Percentiles rank a stretch among this genome's conserved stretches.
Evolutionary conservation across 2,329 filamentous ascomycete species (phyloP).

Genomic region (Phaeophleospora eucalypticola): DNA sequence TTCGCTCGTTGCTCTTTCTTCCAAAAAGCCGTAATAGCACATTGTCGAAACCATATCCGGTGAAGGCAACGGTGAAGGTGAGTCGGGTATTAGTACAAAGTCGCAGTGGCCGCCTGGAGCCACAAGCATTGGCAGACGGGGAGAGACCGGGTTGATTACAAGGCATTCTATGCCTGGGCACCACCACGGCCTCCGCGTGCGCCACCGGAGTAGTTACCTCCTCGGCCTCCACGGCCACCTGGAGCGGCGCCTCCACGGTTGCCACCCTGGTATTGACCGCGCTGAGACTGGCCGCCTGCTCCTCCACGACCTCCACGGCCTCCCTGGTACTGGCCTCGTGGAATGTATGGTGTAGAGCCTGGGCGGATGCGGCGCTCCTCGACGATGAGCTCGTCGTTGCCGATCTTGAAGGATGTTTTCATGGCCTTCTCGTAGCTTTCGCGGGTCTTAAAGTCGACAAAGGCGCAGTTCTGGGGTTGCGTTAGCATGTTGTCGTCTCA

Average conservation of each 20-base stretch:
- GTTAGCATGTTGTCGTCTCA: constrained; percentile 7
- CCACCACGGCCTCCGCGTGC: not conserved
- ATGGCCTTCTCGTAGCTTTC: constrained; percentile 81
- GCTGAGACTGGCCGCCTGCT: constrained; percentile 18
- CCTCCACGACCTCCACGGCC: constrained; percentile 57
- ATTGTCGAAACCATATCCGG: not conserved
- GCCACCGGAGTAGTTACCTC: not conserved
- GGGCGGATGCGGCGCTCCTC: constrained; percentile 74
- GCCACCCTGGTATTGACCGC: constrained; percentile 13
- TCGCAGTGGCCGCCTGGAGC: not conserved
- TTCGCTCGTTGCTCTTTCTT: not conserved
- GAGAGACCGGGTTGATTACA: not conserved
- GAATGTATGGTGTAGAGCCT: constrained; percentile 34
- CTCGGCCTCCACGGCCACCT: constrained; percentile 8
- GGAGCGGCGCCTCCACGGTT: constrained; percentile 7
- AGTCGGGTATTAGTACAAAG: not conserved
- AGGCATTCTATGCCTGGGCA: not conserved
- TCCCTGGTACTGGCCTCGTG: constrained; percentile 54
- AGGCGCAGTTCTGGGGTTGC: constrained; percentile 76
- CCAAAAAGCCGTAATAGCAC: not conserved
- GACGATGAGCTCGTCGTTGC: constrained; percentile 75
- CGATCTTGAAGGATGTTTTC: constrained; percentile 75
- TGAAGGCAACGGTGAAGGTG: not conserved
- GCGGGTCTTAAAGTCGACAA: constrained; percentile 82
- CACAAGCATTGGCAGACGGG: not conserved